Evolutionary conservation across 1,284 basidiomycete species (phyloP).

Genomic region (Ganoderma multipileum): DNA sequence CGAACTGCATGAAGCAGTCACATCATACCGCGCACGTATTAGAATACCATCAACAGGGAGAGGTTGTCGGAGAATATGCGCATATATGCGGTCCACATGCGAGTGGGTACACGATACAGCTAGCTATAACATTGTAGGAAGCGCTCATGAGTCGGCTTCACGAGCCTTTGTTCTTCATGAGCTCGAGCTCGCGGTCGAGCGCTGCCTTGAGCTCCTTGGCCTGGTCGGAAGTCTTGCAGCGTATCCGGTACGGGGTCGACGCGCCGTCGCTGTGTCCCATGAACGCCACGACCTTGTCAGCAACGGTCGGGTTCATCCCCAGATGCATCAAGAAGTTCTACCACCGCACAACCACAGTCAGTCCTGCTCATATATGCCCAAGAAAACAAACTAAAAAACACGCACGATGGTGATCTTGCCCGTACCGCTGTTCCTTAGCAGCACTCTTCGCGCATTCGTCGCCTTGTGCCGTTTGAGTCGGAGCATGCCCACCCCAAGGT

Average conservation of each 20-base stretch:
- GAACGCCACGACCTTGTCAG: conserved; percentile 64
- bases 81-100: conserved; percentile 2
- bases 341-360: not conserved
- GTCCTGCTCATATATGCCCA: not conserved
- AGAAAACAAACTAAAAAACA: conserved; percentile 21
- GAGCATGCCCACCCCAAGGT: conserved; percentile 66
- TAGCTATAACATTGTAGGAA: too few relatives aligned
- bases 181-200: conserved; percentile 67
- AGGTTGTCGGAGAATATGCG: not conserved
- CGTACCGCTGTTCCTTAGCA: conserved; percentile 73
- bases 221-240: conserved; percentile 67
- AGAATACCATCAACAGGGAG: conserved; percentile 3
- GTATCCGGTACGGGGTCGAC: conserved; percentile 66
- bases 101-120: not conserved
- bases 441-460: conserved; percentile 58
- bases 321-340: conserved; percentile 75
- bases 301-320: conserved; percentile 56
- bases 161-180: conserved; percentile 37
- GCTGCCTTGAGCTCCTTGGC: conserved; percentile 65
- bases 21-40: conserved; percentile 11
- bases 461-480: conserved; percentile 76
- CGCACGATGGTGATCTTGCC: conserved; percentile 77
- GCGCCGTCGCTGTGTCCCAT: conserved; percentile 71
- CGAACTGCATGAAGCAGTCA: not conserved
- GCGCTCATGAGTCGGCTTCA: conserved; percentile 2